These are phyloP conservation scores for Areca catechu DNA, from an alignment of 176 grass and related monocot genomes.

Conservation along the genomic window DNA sequence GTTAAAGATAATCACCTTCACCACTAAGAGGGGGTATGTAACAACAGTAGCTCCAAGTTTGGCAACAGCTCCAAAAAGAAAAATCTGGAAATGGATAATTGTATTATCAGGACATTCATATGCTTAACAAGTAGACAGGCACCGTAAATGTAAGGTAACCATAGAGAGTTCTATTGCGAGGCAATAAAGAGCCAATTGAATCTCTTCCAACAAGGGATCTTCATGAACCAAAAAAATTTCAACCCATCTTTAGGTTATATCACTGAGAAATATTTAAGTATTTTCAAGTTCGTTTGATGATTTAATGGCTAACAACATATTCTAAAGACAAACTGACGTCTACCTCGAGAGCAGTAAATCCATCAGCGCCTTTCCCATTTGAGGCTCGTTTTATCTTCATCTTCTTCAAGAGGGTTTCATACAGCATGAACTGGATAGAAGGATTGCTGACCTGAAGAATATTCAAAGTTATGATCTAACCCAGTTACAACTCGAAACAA, in stretches of 20 bases:
- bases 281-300: no score
- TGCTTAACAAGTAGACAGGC: neutral
- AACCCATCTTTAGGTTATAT: neutral
- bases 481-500: no score
- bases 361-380: slow-evolving; percentile 76
- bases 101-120: slow-evolving; percentile 1
- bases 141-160: no score
- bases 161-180: no score
- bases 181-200: no score
- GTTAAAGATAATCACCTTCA: slow-evolving; percentile 44
- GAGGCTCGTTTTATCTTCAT: slow-evolving; percentile 61
- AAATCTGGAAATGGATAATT: slow-evolving; percentile 61
- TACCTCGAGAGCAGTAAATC: slow-evolving; percentile 83
- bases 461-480: no score
- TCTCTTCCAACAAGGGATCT: no score
- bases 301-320: no score
- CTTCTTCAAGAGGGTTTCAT: slow-evolving; percentile 91
- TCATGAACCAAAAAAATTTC: no score
- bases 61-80: slow-evolving; percentile 89
- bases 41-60: slow-evolving; percentile 83
- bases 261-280: no score
- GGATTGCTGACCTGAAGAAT: slow-evolving; percentile 74
- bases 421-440: slow-evolving; percentile 95
- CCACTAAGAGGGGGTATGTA: slow-evolving; percentile 87
- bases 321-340: no score